Evolutionary conservation across 257 asterid species (phyloP), one percentile per base, ranked within the genome.

Genomic region (Fraxinus americana): DNA sequence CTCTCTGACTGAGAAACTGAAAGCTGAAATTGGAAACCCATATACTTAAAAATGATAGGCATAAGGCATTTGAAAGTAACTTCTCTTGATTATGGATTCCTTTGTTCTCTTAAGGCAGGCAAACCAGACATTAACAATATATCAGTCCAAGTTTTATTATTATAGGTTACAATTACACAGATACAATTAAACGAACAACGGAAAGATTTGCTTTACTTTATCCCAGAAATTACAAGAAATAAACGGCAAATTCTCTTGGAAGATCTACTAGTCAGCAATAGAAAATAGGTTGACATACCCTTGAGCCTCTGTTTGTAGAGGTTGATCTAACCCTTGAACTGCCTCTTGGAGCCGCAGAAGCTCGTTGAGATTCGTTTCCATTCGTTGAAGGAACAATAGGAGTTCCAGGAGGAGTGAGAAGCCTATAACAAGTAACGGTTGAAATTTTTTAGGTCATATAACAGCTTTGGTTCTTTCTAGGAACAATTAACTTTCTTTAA

Each of bases 391-490:
- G 88, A 77, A 90, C 92, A 84, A 93, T 80, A 45, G 99, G 99
- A 84, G 98, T 93, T 79, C 92, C 99, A 66, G 99, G 99, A 82
- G 99, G 99, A 75, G 99, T 96, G 75, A 96, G 98, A 89, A 96
- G 99, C 99, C 99, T 96, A 78, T 63, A 63, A 63, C 69, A 63
- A 10, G 34, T 63, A 23, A 63, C 10, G 5, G 16, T 63, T 8
- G 69, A 10, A 23, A 63, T 25, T n/a, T 23, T 11, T 63, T 23
- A 59, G 67, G 67, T 21, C 17, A 25, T 63, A 25, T 63, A 25
- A 25, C 35, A 63, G 6, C 29, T 59, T 59, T 11, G 10, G 17
- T 10, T 23, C 16, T 21, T 59, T 23, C 67, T 63, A 11, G 68
- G 30, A 63, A 63, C 34, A 21, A 21, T 63, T 3, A 25, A 8